Conservation (phyloP, 2,329 filamentous ascomycete species). For the Verruconis gallopava region DNA sequence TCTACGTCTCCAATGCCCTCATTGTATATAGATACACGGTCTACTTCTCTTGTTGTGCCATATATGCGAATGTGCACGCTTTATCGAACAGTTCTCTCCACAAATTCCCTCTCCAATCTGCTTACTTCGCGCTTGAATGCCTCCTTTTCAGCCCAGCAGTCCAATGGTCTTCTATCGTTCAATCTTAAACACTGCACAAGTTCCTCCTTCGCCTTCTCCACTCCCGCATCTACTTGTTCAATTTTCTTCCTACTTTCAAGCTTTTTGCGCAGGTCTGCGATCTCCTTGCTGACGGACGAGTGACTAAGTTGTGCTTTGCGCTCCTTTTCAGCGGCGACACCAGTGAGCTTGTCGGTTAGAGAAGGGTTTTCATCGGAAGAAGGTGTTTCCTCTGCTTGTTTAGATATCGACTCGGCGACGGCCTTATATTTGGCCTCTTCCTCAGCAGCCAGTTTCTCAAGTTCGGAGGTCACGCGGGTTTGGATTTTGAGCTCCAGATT, state of each 20-base stretch:
- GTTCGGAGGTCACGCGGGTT: conserved; percentile 71
- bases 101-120: conserved; percentile 73
- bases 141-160: conserved; percentile 92
- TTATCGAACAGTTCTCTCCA: conserved; percentile 52
- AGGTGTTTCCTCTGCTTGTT: conserved; percentile 27
- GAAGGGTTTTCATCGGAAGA: conserved; percentile 12
- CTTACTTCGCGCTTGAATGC: conserved; percentile 81
- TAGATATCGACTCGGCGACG: conserved; percentile 51
- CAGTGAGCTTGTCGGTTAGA: conserved; percentile 23
- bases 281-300: conserved; percentile 42
- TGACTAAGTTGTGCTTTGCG: conserved; percentile 35
- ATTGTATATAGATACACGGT: too few species aligned
- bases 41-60: too few species aligned
- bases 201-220: conserved; percentile 62
- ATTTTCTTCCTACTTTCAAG: conserved; percentile 42
- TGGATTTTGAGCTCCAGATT: conserved; percentile 79
- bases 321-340: conserved; percentile 23
- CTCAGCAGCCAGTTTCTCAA: conserved; percentile 61
- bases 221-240: conserved; percentile 51
- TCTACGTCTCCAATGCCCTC: too few species aligned
- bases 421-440: conserved; percentile 57
- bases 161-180: conserved; percentile 76
- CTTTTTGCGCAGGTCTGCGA: conserved; percentile 40
- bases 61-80: too few species aligned
- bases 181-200: conserved; percentile 70